Base-by-base conservation (phyloP, 176 grass and related monocot genomes). In the Lolium rigidum region DNA sequence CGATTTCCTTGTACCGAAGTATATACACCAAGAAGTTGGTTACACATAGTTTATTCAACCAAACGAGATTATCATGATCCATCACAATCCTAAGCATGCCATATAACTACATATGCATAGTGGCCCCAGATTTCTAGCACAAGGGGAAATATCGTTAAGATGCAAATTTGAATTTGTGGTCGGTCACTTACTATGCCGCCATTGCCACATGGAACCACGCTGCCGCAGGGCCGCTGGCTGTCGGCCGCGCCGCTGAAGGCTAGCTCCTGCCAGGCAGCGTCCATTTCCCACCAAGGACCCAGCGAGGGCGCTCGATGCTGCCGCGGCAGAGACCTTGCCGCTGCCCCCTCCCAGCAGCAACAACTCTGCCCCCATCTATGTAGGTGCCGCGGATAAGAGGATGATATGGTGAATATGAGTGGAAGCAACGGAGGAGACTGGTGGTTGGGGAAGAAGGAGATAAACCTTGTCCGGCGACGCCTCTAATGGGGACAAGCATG, bases 361-460 rank as follows among this genome's bases (percentile, higher is more conserved):
- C 9, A n/a, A n/a, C 68, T 44, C 68, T n/a, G 38, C 38, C 68
- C 18, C 68, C 68, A 70, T 70, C 38, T 13, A 13, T 6, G 61
- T 17, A 55, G 46, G 71, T 28, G 47, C 3, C 48, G 24, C 48
- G 73, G 48, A 76, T 76, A 52, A 76, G 73, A 76, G 3, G 72
- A 54, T 35, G 73, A 2, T 76, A 6, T 2, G 48, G 24, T 2
- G 72, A 52, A 25, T 28, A 20, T 3, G 71, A 17, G 46, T 51
- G 71, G 65, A 50, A 51, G 12, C 13, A 28, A 51, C 46, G 24
- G 14, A 51, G 13, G 14, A 72, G 71, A 74, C 44, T 6, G 44
- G 43, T 39, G 4, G 16, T 15, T 18, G 28, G 37, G 67, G 37
- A 16, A n/a, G n/a, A n/a, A 2, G 31, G 35, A 44, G 67, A 70